A percentile compares a stretch with the other conserved stretches of the same genome.
Evolutionary conservation across 352 stramenopile genomes (phyloP).

Genomic region (Globisporangium abappressorium): DNA sequence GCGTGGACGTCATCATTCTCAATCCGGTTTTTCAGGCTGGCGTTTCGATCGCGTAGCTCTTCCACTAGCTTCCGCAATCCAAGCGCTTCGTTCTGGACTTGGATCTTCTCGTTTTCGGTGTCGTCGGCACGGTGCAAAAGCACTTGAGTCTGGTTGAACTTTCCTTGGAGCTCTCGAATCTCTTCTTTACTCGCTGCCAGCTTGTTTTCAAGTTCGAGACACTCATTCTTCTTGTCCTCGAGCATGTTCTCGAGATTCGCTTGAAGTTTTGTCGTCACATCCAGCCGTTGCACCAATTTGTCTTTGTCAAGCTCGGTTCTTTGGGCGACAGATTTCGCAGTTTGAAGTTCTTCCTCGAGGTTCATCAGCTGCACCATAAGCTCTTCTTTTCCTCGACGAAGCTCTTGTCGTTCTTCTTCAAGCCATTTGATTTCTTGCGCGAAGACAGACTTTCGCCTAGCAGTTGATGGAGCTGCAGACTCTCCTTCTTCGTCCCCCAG

Average conservation of each 20-base stretch:
- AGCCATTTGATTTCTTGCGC: slow-evolving; percentile 74
- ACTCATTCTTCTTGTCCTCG: slow-evolving; percentile 56
- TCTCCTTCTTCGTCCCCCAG: slow-evolving; percentile 5
- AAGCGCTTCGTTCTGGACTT: slow-evolving; percentile 58
- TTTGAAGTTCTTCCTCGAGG: slow-evolving; percentile 58
- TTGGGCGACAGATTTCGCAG: slow-evolving; percentile 34
- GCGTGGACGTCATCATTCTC: slow-evolving; percentile 44
- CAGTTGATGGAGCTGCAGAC: slow-evolving; percentile 11
- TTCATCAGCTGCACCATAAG: slow-evolving; percentile 52
- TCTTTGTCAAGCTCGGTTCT: slow-evolving; percentile 42
- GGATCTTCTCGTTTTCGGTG: slow-evolving; percentile 64
- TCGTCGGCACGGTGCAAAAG: slow-evolving; percentile 48
- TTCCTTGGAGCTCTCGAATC: slow-evolving; percentile 36
- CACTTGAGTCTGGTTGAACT: slow-evolving; percentile 34
- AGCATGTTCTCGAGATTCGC: slow-evolving; percentile 41
- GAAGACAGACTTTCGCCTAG: slow-evolving; percentile 32
- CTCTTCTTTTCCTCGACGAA: slow-evolving; percentile 53
- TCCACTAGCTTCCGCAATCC: slow-evolving; percentile 54
- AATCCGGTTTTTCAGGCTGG: slow-evolving; percentile 46
- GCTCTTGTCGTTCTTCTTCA: slow-evolving; percentile 57
- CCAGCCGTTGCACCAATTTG: slow-evolving; percentile 38
- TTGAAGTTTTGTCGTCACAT: slow-evolving; percentile 35
- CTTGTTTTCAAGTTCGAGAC: slow-evolving; percentile 33
- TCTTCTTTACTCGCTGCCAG: slow-evolving; percentile 48
- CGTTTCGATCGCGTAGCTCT: slow-evolving; percentile 65